Evolutionary conservation across 2,329 filamentous ascomycete genomes (phyloP).

Genomic region (Didymella segeticola): DNA sequence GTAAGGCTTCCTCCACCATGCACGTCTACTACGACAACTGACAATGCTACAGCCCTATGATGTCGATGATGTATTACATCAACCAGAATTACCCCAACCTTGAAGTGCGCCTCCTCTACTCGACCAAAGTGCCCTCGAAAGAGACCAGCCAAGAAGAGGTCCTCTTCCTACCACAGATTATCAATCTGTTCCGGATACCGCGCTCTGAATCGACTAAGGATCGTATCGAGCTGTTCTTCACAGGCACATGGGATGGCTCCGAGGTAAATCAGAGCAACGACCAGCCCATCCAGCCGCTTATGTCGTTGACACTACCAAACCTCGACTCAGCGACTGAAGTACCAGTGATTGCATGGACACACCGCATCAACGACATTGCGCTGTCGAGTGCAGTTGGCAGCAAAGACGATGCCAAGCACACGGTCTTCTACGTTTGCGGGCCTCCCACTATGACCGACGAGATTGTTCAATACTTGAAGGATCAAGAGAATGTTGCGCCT

Average conservation of each 20-base stretch:
- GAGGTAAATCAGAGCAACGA: constrained; percentile 32
- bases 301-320: constrained; percentile 41
- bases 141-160: constrained; percentile 40
- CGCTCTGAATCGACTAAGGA: constrained; percentile 35
- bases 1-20: constrained; percentile 49
- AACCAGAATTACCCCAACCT: constrained; percentile 52
- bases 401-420: constrained; percentile 43
- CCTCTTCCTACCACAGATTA: constrained; percentile 46
- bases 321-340: constrained; percentile 39
- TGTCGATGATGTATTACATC: constrained; percentile 74
- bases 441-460: constrained; percentile 58
- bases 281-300: constrained; percentile 41
- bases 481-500: constrained; percentile 47
- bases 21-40: constrained; percentile 12
- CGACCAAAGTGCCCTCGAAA: constrained; percentile 53
- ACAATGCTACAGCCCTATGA: constrained; percentile 63
- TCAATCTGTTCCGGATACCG: constrained; percentile 40
- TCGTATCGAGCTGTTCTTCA: constrained; percentile 47
- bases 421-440: constrained; percentile 58
- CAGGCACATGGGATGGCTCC: constrained; percentile 40
- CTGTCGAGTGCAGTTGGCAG: constrained; percentile 50
- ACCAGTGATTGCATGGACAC: constrained; percentile 40
- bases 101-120: constrained; percentile 69
- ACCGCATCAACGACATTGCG: constrained; percentile 47
- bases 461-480: constrained; percentile 50